Percentiles rank a stretch among this genome's conserved stretches.
These are phyloP conservation scores for Globisporangium ultimum DNA, from an alignment of 352 stramenopile species.

Conservation along the genomic window DNA sequence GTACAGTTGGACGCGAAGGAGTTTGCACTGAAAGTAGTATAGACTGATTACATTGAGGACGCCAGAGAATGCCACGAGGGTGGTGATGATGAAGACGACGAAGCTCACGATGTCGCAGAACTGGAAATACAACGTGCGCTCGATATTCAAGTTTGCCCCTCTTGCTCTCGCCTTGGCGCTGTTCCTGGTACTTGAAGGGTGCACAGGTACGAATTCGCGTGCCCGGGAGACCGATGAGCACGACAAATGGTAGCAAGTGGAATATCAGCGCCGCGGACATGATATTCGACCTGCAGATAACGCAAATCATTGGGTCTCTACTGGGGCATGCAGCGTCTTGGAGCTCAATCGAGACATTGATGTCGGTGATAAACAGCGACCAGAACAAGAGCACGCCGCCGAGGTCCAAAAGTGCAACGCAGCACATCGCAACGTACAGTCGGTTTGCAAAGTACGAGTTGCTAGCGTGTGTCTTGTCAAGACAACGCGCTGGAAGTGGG, in stretches of 20 bases:
- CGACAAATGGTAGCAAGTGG: slow-evolving; percentile 47
- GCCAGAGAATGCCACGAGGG: slow-evolving; percentile 62
- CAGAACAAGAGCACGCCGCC: slow-evolving; percentile 51
- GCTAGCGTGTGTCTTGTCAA: slow-evolving; percentile 44
- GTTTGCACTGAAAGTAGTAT: slow-evolving; percentile 62
- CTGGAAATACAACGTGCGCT: slow-evolving; percentile 72
- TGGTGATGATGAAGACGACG: slow-evolving; percentile 40
- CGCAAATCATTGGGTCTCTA: slow-evolving; percentile 26
- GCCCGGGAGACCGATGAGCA: slow-evolving; percentile 66
- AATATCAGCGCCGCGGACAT: slow-evolving; percentile 68
- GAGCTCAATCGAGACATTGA: slow-evolving; percentile 40
- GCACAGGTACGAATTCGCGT: slow-evolving; percentile 60
- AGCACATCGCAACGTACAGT: slow-evolving; percentile 41
- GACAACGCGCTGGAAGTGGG: slow-evolving; percentile 36
- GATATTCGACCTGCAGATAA: slow-evolving; percentile 50
- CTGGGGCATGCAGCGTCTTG: slow-evolving; percentile 24
- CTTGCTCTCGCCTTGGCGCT: slow-evolving; percentile 16
- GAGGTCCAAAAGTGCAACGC: slow-evolving; percentile 35
- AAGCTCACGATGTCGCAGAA: slow-evolving; percentile 65
- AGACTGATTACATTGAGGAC: slow-evolving; percentile 56
- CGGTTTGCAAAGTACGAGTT: slow-evolving; percentile 85
- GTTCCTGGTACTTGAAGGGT: slow-evolving; percentile 36
- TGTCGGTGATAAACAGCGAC: slow-evolving; percentile 37
- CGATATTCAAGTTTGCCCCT: slow-evolving; percentile 38
- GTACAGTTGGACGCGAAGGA: slow-evolving; percentile 40